These are phyloP conservation scores for Solanum ossicruentum DNA, from an alignment of 257 asterid species.

Conservation along the genomic window DNA sequence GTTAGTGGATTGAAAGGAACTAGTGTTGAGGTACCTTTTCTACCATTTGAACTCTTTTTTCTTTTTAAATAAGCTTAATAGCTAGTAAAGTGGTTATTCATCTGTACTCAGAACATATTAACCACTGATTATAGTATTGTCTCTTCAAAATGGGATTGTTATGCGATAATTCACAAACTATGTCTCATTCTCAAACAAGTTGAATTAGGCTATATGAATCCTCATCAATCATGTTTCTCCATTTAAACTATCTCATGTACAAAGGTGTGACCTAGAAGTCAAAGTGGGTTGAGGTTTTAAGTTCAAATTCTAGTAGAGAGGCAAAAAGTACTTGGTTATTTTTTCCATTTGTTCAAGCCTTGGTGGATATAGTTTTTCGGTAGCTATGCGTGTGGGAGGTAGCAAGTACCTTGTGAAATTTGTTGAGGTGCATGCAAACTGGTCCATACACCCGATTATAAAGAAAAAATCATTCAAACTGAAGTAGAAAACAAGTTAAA, in stretches of 20 bases:
- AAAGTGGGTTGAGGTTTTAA: not conserved
- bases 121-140: not conserved
- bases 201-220: not conserved
- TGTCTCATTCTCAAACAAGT: not conserved
- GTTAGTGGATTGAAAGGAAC: conserved; percentile 87
- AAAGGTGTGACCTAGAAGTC: not conserved
- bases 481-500: not conserved
- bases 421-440: not conserved
- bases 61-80: no score
- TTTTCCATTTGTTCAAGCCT: not conserved
- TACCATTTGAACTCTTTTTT: not conserved
- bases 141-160: not conserved
- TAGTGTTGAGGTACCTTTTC: conserved; percentile 52
- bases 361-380: not conserved
- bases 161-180: not conserved
- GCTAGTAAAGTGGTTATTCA: not conserved
- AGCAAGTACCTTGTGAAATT: not conserved
- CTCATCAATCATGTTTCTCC: not conserved
- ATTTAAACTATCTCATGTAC: not conserved
- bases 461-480: not conserved
- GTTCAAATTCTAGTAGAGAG: not conserved
- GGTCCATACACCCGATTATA: not conserved
- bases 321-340: not conserved
- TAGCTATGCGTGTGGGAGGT: not conserved
- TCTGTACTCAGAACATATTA: not conserved